phyloP scores from a whole-genome alignment of 1,139 yeast species.

The Hyphopichia burtonii region DNA sequence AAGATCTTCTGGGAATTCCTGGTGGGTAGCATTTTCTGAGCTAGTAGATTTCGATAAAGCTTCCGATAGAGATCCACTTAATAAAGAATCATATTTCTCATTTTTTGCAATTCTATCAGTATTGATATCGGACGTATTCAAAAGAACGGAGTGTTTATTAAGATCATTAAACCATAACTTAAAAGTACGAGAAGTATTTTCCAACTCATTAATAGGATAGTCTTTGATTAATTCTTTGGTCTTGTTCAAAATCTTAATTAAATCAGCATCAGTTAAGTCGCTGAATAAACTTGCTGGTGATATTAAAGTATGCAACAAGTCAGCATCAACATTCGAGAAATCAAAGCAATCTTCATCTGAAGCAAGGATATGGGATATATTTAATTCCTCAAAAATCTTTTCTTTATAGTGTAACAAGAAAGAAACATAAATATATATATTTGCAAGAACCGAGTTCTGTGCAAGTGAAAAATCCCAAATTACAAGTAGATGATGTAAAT shows the following conservation, averaged over 20 bases:
- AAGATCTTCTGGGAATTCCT: constrained; percentile 5
- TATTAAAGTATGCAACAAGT: constrained; percentile 41
- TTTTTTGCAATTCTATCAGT: constrained; percentile 6
- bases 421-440: constrained; percentile 58
- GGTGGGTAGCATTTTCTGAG: background rate
- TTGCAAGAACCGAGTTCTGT: constrained; percentile 41
- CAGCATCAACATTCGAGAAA: constrained; percentile 32
- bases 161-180: constrained; percentile 37
- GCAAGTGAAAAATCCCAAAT: constrained; percentile 66
- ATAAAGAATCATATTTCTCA: constrained; percentile 6
- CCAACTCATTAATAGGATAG: constrained; percentile 26
- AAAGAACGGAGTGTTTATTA: constrained; percentile 24
- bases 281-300: constrained; percentile 35
- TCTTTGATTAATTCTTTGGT: constrained; percentile 29
- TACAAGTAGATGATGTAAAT: constrained; percentile 47
- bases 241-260: constrained; percentile 35
- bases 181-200: constrained; percentile 24
- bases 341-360: constrained; percentile 11
- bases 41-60: background rate
- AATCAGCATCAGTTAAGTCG: constrained; percentile 27
- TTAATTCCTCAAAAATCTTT: constrained; percentile 32
- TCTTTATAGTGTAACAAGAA: constrained; percentile 43
- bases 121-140: constrained; percentile 20
- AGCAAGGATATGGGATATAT: constrained; percentile 1
- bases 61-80: background rate